phyloP scores from a whole-genome alignment of 2,329 filamentous ascomycete genomes.

The Diaporthe citrichinensis region DNA sequence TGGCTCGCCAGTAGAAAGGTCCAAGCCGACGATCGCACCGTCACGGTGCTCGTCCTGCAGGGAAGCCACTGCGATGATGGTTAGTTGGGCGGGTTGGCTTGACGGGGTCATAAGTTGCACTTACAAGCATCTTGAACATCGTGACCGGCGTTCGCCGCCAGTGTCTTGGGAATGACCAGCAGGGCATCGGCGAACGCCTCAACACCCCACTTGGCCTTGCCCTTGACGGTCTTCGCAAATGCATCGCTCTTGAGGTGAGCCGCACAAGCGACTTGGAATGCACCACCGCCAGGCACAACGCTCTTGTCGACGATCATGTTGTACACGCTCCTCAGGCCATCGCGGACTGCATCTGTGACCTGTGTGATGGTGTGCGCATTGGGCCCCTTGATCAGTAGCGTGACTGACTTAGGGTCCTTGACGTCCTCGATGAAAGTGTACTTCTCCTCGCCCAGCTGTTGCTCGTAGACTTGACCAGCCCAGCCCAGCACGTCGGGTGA shows the following conservation, averaged over 20 bases:
- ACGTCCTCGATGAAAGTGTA: constrained; percentile 99
- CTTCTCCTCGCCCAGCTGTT: constrained; percentile 98
- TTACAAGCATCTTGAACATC: constrained; percentile 95
- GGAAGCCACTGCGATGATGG: constrained; percentile 76
- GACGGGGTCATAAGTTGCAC: constrained; percentile 53
- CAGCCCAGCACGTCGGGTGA: constrained; percentile 91
- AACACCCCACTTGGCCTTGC: constrained; percentile 97
- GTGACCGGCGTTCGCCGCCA: constrained; percentile 95
- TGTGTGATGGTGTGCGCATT: constrained; percentile 97
- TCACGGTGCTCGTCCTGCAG: constrained; percentile 89
- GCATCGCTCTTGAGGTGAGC: constrained; percentile 87
- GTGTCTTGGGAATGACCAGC: constrained; percentile 95
- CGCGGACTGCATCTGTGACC: constrained; percentile 95
- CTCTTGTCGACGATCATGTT: constrained; percentile 99
- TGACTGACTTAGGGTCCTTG: constrained; percentile 98
- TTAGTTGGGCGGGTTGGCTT: constrained; percentile 35
- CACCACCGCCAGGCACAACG: constrained; percentile 93
- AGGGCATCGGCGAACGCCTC: constrained; percentile 95
- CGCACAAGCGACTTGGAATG: constrained; percentile 95
- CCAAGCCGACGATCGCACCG: constrained; percentile 87
- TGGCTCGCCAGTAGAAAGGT: constrained; percentile 87
- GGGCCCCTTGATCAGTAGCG: constrained; percentile 96
- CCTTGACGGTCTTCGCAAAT: constrained; percentile 93
- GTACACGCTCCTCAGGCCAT: constrained; percentile 96
- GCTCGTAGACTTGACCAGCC: constrained; percentile 97